A percentile compares a stretch with the other conserved stretches of the same genome.
These are phyloP conservation scores for Cladosporium sp. DNA, from an alignment of 2,329 filamentous ascomycete species.

Conservation along the genomic window DNA sequence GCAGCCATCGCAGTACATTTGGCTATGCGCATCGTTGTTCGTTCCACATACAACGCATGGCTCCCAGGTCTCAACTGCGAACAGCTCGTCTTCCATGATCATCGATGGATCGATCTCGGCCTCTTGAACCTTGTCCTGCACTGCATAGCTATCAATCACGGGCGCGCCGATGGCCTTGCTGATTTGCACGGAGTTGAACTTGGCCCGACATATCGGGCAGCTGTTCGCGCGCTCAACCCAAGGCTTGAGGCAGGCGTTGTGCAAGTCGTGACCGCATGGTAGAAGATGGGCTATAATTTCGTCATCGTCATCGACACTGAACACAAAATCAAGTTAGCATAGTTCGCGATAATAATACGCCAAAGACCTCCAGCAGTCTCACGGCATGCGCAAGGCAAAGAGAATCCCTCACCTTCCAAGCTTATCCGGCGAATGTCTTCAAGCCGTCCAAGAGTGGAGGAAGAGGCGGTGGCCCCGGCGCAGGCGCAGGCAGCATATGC, in stretches of 20 bases:
- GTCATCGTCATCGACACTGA: slow-evolving; percentile 37
- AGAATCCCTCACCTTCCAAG: slow-evolving; percentile 35
- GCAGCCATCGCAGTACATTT: slow-evolving; percentile 88
- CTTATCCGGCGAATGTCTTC: slow-evolving; percentile 36
- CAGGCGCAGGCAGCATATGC: neutral
- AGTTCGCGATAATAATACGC: slow-evolving; percentile 17
- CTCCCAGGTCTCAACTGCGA: slow-evolving; percentile 55
- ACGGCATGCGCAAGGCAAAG: slow-evolving; percentile 23
- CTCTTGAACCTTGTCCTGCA: slow-evolving; percentile 82
- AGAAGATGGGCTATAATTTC: slow-evolving; percentile 57
- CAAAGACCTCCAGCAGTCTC: slow-evolving; percentile 29
- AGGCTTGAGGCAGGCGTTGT: slow-evolving; percentile 85
- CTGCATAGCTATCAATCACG: slow-evolving; percentile 56
- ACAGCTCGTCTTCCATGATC: slow-evolving; percentile 60
- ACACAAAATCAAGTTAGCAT: slow-evolving; percentile 22
- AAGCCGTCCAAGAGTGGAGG: slow-evolving; percentile 37
- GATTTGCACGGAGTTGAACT: slow-evolving; percentile 85
- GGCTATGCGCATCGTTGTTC: slow-evolving; percentile 73
- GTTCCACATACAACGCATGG: slow-evolving; percentile 83
- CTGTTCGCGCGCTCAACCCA: slow-evolving; percentile 98
- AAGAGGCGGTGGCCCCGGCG: slow-evolving; percentile 16
- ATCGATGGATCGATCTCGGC: slow-evolving; percentile 82
- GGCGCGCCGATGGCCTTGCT: slow-evolving; percentile 67
- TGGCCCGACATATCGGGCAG: slow-evolving; percentile 91
- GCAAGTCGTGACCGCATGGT: slow-evolving; percentile 85